These are phyloP conservation scores for Leccinum uliginosum DNA, from an alignment of 768 basidiomycete species.

Conservation along the genomic window DNA sequence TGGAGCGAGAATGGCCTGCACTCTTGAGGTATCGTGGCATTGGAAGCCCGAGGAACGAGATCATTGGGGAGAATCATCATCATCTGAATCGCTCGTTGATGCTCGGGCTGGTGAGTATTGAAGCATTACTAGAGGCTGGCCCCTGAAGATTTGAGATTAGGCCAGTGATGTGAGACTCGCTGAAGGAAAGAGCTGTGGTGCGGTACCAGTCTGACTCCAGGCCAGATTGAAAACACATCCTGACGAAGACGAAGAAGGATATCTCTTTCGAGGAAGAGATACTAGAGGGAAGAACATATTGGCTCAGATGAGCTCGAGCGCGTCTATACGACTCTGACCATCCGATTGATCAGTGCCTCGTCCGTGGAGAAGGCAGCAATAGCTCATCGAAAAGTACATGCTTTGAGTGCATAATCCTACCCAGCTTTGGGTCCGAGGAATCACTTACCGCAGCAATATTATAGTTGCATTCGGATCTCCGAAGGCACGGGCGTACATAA, in stretches of 20 bases:
- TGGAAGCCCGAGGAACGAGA: neutral
- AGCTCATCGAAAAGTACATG: no score
- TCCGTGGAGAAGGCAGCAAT: no score
- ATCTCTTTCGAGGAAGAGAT: neutral
- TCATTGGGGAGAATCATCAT: conserved; percentile 4
- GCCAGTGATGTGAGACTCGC: neutral
- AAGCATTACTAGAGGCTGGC: neutral
- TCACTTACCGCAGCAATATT: no score
- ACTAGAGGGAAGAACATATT: neutral
- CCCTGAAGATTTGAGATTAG: neutral
- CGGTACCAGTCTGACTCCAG: neutral
- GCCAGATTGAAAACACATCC: neutral
- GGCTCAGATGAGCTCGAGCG: no score
- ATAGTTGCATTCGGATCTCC: neutral
- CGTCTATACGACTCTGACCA: no score
- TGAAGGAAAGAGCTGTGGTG: neutral
- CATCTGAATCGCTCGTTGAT: conserved; percentile 4
- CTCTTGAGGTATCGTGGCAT: neutral
- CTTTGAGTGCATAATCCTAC: no score
- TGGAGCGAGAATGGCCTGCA: conserved; percentile 16
- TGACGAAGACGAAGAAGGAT: neutral
- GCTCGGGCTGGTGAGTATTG: neutral
- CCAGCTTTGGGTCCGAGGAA: no score
- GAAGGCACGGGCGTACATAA: no score
- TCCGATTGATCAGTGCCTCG: no score